Evolutionary conservation across 2,329 filamentous ascomycete species (phyloP).

Genomic region (Elsinoe batatas): DNA sequence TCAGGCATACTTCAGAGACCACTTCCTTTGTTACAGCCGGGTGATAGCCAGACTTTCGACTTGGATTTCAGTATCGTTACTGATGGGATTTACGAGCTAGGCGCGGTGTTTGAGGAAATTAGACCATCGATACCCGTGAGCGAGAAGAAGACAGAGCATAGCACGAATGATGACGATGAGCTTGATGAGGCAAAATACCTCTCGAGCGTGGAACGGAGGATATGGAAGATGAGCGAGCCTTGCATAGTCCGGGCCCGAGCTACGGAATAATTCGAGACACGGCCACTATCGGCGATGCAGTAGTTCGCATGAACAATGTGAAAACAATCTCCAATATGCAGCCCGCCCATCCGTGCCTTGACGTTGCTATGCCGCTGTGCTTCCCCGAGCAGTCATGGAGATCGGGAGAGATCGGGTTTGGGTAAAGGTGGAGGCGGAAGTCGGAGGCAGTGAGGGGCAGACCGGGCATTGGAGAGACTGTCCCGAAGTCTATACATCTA

Average conservation of each 20-base stretch:
- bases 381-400: conserved; percentile 9
- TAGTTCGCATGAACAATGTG: not conserved
- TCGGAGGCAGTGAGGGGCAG: conserved; percentile 13
- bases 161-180: conserved; percentile 10
- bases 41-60: conserved; percentile 49
- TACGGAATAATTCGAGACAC: not conserved
- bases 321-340: not conserved
- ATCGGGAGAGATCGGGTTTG: conserved; percentile 9
- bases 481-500: not conserved
- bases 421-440: conserved; percentile 6
- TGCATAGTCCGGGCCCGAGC: conserved; percentile 10
- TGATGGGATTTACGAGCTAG: conserved; percentile 72
- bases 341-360: not conserved
- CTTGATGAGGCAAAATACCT: conserved; percentile 4
- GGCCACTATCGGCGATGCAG: conserved; percentile 2
- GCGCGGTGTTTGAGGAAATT: conserved; percentile 72
- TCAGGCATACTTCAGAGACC: conserved; percentile 73
- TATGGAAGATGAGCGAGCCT: conserved; percentile 15
- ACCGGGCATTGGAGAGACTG: conserved; percentile 4
- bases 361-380: not conserved
- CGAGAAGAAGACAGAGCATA: conserved; percentile 4
- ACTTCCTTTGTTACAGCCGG: conserved; percentile 52
- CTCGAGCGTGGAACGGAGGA: conserved; percentile 1
- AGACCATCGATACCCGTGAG: conserved; percentile 23
- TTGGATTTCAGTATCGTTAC: conserved; percentile 68